A percentile compares a stretch with the other conserved stretches of the same genome.
Evolutionary conservation across 1,284 basidiomycete species (phyloP).

Genomic region (Ustilago bromivora): DNA sequence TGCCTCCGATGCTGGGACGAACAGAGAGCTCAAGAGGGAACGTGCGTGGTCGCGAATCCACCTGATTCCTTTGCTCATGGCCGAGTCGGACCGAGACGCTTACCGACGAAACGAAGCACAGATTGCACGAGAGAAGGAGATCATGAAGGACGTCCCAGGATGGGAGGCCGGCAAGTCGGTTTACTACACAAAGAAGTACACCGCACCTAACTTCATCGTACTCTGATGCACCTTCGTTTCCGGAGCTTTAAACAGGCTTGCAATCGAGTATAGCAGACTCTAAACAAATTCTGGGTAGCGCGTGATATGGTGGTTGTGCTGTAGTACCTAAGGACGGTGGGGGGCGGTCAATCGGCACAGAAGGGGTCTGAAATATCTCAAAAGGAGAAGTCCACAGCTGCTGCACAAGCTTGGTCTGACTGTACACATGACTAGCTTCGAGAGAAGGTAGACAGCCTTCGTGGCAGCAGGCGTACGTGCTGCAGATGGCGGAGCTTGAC

Average conservation of each 20-base stretch:
- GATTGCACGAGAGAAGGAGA: conserved; percentile 83
- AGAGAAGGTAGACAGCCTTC: no score
- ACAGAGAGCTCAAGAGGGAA: conserved; percentile 92
- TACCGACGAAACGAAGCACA: conserved; percentile 87
- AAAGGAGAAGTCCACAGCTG: no score
- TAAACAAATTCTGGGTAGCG: not conserved
- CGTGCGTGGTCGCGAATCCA: conserved; percentile 96
- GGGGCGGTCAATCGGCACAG: no score
- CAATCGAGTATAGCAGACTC: not conserved
- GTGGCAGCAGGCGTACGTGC: no score
- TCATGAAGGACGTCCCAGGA: conserved; percentile 93
- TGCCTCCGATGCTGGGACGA: not conserved
- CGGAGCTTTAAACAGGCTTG: conserved; percentile 7
- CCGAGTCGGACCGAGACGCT: conserved; percentile 90
- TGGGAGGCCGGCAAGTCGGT: conserved; percentile 86
- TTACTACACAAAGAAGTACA: conserved; percentile 86
- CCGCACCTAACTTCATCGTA: conserved; percentile 74
- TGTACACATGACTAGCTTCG: no score
- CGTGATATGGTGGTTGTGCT: no score
- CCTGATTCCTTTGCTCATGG: conserved; percentile 85
- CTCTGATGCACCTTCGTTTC: conserved; percentile 50
- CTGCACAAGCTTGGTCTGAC: no score
- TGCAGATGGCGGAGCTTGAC: no score
- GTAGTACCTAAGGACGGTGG: no score
- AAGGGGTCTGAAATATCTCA: no score